These are phyloP conservation scores for Paracoccidioides brasiliensis DNA, from an alignment of 2,329 filamentous ascomycete genomes.

Conservation along the genomic window DNA sequence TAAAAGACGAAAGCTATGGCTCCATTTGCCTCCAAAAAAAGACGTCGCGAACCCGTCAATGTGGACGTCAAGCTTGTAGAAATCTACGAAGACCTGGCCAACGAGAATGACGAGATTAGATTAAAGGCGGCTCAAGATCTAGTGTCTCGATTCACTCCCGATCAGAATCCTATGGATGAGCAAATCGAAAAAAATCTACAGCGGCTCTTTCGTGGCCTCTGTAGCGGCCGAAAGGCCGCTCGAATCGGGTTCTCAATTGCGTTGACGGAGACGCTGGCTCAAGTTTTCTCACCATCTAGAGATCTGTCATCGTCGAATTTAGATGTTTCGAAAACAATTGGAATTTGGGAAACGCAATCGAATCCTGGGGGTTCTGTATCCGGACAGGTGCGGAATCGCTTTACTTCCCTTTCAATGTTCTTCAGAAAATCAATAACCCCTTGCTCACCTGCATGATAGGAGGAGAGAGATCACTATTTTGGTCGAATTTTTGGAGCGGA, in stretches of 20 bases:
- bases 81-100: slow-evolving; percentile 37
- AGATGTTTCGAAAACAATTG: slow-evolving; percentile 33
- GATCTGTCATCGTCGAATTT: slow-evolving; percentile 19
- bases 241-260: slow-evolving; percentile 82
- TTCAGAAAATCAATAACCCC: slow-evolving; percentile 34
- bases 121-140: slow-evolving; percentile 34
- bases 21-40: slow-evolving; percentile 18
- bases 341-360: slow-evolving; percentile 41
- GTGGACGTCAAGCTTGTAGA: slow-evolving; percentile 35
- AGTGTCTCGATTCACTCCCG: slow-evolving; percentile 32
- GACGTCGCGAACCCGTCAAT: slow-evolving; percentile 29
- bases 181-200: slow-evolving; percentile 34
- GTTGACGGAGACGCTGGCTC: slow-evolving; percentile 63
- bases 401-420: not conserved
- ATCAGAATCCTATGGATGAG: slow-evolving; percentile 28
- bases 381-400: slow-evolving; percentile 34
- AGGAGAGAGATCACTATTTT: slow-evolving; percentile 73
- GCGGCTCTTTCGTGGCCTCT: slow-evolving; percentile 72
- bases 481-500: slow-evolving; percentile 80
- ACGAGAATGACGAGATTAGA: slow-evolving; percentile 34
- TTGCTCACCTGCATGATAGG: slow-evolving; percentile 47
- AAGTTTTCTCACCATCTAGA: slow-evolving; percentile 44
- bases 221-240: slow-evolving; percentile 79
- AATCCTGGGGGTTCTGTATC: slow-evolving; percentile 39
- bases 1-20: not conserved